These are phyloP conservation scores for Noccaea caerulescens DNA, from an alignment of 345 rosid species.

Conservation along the genomic window DNA sequence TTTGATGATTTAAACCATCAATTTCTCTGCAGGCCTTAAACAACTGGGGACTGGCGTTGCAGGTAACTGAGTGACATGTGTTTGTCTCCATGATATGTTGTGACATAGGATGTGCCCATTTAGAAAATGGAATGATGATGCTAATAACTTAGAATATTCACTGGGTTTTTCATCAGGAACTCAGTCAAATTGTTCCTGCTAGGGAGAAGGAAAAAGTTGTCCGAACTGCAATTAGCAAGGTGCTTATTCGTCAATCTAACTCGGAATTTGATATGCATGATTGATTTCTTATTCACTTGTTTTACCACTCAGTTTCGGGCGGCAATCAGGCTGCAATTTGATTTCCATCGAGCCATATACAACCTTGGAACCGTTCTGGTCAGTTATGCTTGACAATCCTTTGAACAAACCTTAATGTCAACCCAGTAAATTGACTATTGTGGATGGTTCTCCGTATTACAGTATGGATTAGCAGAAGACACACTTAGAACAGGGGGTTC, in stretches of 20 bases:
- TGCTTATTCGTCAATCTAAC: constrained; percentile 45
- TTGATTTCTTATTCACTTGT: constrained; percentile 11
- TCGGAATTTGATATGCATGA: constrained; percentile 29
- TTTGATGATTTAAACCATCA: constrained; percentile 25
- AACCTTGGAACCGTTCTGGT: constrained; percentile 99
- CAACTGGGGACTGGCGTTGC: constrained; percentile 98
- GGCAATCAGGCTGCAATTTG: constrained; percentile 92
- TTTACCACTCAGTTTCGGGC: constrained; percentile 79
- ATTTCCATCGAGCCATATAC: constrained; percentile 97
- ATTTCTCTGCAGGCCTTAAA: constrained; percentile 78
- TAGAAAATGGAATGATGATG: neutral
- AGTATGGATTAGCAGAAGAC: constrained; percentile 98
- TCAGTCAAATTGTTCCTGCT: constrained; percentile 94
- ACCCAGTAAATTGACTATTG: constrained; percentile 8
- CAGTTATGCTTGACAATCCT: constrained; percentile 43
- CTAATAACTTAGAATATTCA: constrained; percentile 12
- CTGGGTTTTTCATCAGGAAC: constrained; percentile 63
- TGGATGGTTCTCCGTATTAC: constrained; percentile 28
- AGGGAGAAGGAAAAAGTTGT: constrained; percentile 91
- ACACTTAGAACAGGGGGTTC: constrained; percentile 82
- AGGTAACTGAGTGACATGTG: constrained; percentile 53
- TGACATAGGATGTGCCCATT: constrained; percentile 16
- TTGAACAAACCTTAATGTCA: neutral
- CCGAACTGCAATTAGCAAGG: constrained; percentile 95
- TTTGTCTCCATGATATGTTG: constrained; percentile 20